Evolutionary conservation across 371 early-diverging fungal species (phyloP), one percentile per base, ranked within the genome.

Genomic region (Apophysomyces variabilis): DNA sequence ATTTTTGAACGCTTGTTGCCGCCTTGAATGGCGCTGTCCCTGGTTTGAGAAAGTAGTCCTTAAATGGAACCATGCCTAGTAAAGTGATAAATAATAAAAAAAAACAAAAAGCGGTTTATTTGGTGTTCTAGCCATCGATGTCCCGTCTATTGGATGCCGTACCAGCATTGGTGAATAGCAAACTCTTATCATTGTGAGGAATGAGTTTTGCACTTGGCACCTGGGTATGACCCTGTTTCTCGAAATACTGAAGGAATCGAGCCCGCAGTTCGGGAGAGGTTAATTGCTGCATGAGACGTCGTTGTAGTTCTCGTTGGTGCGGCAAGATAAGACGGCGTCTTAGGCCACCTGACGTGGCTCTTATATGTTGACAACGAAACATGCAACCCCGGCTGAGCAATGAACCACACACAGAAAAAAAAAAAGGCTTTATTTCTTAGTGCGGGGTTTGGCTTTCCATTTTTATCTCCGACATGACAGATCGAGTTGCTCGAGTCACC

Each of bases 151-250:
- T 26, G 1, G 3, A 26, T 3, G 32, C 32, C 32, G 32, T 72
- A 81, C 88, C 93, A 16, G 93, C 93, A 73, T 92, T 93, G 16
- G 91, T 90, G 59, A 93, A 93, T 50, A 92, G 71, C 37, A 93
- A 70, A 5, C 88, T 86, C 65, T 85, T 82, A 75, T 93, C 93
- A 66, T 86, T 86, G 56, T 88, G 80, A 1, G 93, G 92, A 58
- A 92, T 87, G 13, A 91, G 68, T 46, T 85, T 80, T 1, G 89
- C 74, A 66, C 88, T 87, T 35, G 76, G 69, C 58, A 84, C 72
- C 56, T 35, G 73, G 14, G 68, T 66, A 67, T 90, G 90, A 0
- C 77, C 80, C 35, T 82, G 68, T 4, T 74, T 63, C 16, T 72
- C 78, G 71, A 88, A 89, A 65, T 84, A 87, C 35, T 82, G 67